Evolutionary conservation across 2,329 filamentous ascomycete species (phyloP).

Genomic region (Hymenoscyphus fraxineus): DNA sequence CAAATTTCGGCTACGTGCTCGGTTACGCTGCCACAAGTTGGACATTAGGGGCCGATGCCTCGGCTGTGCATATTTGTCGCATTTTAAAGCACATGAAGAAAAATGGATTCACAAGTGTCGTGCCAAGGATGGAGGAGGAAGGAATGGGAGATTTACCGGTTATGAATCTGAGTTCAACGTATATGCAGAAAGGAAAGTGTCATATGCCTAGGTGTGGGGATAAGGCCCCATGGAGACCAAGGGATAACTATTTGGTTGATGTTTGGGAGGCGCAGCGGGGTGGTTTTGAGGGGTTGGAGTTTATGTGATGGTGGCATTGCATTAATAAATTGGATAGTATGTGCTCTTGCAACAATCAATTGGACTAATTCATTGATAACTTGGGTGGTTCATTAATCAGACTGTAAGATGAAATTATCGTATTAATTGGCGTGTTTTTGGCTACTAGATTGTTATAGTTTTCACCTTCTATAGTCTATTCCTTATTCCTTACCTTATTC

Average conservation of each 20-base stretch:
- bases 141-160: background rate
- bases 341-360: too few relatives aligned
- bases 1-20: conserved; percentile 57
- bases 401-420: too few relatives aligned
- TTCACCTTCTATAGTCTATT: too few relatives aligned
- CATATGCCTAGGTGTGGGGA: conserved; percentile 21
- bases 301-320: background rate
- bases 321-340: background rate
- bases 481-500: too few relatives aligned
- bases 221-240: conserved; percentile 27
- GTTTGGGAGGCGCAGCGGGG: conserved; percentile 28
- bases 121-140: conserved; percentile 13
- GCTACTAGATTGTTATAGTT: too few relatives aligned
- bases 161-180: conserved; percentile 14
- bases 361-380: too few relatives aligned
- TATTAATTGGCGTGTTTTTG: too few relatives aligned
- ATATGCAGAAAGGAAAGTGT: conserved; percentile 13
- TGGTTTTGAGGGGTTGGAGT: conserved; percentile 22
- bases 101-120: conserved; percentile 14
- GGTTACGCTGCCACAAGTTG: conserved; percentile 65
- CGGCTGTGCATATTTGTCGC: conserved; percentile 24
- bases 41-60: conserved; percentile 59
- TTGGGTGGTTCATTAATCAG: too few relatives aligned
- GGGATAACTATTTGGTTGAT: conserved; percentile 32
- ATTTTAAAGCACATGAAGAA: conserved; percentile 32